Conservation (phyloP, 306 rosid genomes). For the Quercus agrifolia region DNA sequence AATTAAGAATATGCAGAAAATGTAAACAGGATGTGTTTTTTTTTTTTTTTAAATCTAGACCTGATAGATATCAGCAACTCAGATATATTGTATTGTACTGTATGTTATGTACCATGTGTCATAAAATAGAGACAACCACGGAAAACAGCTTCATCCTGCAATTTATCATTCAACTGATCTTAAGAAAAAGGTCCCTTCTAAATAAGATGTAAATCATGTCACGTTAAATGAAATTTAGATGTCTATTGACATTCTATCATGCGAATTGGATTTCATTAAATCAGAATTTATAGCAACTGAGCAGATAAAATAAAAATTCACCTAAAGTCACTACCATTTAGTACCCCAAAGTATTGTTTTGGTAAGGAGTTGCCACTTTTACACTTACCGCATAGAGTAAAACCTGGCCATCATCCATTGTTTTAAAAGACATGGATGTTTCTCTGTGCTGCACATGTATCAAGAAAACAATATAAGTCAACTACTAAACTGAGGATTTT, state of each 20-base stretch:
- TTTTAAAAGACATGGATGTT: slow-evolving; percentile 97
- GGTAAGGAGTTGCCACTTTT: slow-evolving; percentile 9
- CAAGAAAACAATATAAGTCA: slow-evolving; percentile 18
- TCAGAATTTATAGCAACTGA: not conserved
- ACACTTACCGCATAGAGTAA: slow-evolving; percentile 80
- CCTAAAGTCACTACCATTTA: slow-evolving; percentile 1
- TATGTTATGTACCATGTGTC: not conserved
- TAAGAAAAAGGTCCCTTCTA: not conserved
- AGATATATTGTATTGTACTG: not conserved
- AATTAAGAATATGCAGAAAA: no score
- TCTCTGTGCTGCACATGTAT: slow-evolving; percentile 81
- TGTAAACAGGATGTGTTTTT: no score
- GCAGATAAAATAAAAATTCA: not conserved
- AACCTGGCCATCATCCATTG: slow-evolving; percentile 96
- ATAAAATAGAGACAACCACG: not conserved
- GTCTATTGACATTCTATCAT: not conserved
- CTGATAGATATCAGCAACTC: not conserved
- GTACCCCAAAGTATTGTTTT: not conserved
- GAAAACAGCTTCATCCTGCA: not conserved
- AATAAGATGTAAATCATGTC: not conserved
- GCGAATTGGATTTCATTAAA: not conserved
- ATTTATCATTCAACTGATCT: not conserved
- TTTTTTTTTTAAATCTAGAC: not conserved
- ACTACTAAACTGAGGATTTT: slow-evolving; percentile 6
- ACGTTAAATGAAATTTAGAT: slow-evolving; percentile 9